Base-by-base conservation (phyloP, 106 monocot species). In the Acanthochlamys bracteata region DNA sequence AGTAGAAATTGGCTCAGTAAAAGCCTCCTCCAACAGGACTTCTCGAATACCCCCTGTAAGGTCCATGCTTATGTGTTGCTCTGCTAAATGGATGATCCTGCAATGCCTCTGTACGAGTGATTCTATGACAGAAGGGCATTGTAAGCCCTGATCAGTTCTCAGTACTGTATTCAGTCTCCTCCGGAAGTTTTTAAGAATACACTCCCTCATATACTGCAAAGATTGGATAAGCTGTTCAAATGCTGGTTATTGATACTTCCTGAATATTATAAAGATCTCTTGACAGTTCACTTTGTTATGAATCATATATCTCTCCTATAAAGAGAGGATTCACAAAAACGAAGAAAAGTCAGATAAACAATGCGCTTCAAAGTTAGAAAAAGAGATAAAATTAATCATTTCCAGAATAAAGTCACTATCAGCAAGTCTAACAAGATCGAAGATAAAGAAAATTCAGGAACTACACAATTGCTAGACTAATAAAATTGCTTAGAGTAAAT, bases 11-110 rank as follows among this genome's bases (percentile, higher is more conserved):
- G 91, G 79, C 10, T 83, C 91, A 42, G 71, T 73, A 59, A 83
- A 91, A 33, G 85, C 55, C 74, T 98, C 96, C 27, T 69, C 69
- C 21, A 95, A 65, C 26, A 96, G 56, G 8, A 91, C 78, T 83
- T 88, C 91, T 39, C 96, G 73, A 51, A 98, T 76, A 27, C 96
- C 96, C 59, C 85, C 78, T 24, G 88, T 88, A 26, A 98, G 84
- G 52, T 98, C 91, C 96, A 98, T 98, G 67, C 96, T 98, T 24
- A 98, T 80, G 69, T 92, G 96, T 57, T 98, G 96, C 64, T 92
- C 91, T 17, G 85, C 85, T 62, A 98, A 67, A 64, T 83, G 91
- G 42, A 98, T 81, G 66, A 92, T 92, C 67, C 79, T 67, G 24
- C 91, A 59, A 49, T 98, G 96, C 69, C 91, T 88, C 69, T 64